Base-by-base conservation (phyloP, 192 early-diverging fungal genomes). In the Entomortierella parvispora region DNA sequence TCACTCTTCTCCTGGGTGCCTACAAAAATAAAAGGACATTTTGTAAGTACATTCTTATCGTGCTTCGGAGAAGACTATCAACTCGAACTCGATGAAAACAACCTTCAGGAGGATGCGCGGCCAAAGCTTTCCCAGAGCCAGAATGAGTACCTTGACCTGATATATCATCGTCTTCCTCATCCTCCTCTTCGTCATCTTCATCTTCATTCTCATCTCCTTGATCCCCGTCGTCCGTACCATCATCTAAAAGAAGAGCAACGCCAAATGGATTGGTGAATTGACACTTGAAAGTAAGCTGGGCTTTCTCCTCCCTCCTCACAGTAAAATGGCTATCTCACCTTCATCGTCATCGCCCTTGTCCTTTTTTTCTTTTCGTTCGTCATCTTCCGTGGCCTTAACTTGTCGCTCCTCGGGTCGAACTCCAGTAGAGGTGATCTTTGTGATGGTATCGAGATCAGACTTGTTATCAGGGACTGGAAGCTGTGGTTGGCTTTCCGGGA, bases 51-150 rank as follows among this genome's bases (percentile, higher is more conserved):
- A 31, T 53, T 53, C 28, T 31, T 53, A 3, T 29, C 14, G 5
- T 0, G 49, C 14, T 17, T n/a, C 22, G 12, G 26, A 11, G 4
- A 2, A 31, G 26, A 31, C 0, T 25, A 17, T n/a, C n/a, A n/a
- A n/a, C n/a, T n/a, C n/a, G n/a, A 26, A 12, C 20, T 10, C 33
- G 4, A 61, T 42, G 17, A 6, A 9, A 9, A 50, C 11, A 10
- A 50, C 25, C 17, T 7, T n/a, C 31, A 1, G 25, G 48, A 58
- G 55, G 52, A 42, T 48, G 53, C 12, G 47, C 50, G 42, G 37
- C 2, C 2, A 48, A 28, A 12, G 56, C 40, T 34, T 65, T 53
- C 5, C 57, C 57, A 42, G 57, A 49, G 26, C n/a, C 29, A 33
- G 5, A 18, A n/a, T 29, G 18, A 11, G 9, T 29, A 29, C 18